phyloP scores from a whole-genome alignment of 495 filamentous ascomycete genomes.

The Xylaria palmicola region DNA sequence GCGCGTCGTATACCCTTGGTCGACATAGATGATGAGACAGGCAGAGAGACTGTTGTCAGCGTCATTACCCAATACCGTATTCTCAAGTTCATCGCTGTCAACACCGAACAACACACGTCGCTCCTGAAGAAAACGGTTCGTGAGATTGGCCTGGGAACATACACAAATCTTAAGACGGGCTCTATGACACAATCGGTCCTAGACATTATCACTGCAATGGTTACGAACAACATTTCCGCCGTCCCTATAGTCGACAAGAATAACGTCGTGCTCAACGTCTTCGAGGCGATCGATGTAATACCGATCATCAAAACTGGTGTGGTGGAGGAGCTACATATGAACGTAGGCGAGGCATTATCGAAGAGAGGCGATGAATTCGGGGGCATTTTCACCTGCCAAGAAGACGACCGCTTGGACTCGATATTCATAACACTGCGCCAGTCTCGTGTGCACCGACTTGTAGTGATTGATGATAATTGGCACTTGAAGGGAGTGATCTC shows the following conservation, averaged over 20 bases:
- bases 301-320: constrained; percentile 89
- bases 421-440: constrained; percentile 97
- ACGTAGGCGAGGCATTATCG: constrained; percentile 84
- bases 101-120: constrained; percentile 86
- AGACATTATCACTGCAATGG: constrained; percentile 91
- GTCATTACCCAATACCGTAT: constrained; percentile 98
- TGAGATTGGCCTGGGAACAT: constrained; percentile 86
- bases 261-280: constrained; percentile 86
- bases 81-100: constrained; percentile 95
- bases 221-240: constrained; percentile 88
- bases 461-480: constrained; percentile 87
- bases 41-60: constrained; percentile 87
- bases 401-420: constrained; percentile 87
- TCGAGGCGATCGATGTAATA: constrained; percentile 97
- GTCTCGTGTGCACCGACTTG: constrained; percentile 86
- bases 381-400: constrained; percentile 92
- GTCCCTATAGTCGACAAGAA: constrained; percentile 88
- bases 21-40: constrained; percentile 92
- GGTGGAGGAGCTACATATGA: constrained; percentile 86
- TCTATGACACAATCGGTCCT: constrained; percentile 92
- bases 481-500: constrained; percentile 86
- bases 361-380: constrained; percentile 89
- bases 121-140: constrained; percentile 82
- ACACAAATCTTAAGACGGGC: constrained; percentile 74
- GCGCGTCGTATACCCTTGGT: constrained; percentile 93